Evolutionary conservation across 805 yeast genomes (phyloP).

Genomic region (Metschnikowia bowlesiae): DNA sequence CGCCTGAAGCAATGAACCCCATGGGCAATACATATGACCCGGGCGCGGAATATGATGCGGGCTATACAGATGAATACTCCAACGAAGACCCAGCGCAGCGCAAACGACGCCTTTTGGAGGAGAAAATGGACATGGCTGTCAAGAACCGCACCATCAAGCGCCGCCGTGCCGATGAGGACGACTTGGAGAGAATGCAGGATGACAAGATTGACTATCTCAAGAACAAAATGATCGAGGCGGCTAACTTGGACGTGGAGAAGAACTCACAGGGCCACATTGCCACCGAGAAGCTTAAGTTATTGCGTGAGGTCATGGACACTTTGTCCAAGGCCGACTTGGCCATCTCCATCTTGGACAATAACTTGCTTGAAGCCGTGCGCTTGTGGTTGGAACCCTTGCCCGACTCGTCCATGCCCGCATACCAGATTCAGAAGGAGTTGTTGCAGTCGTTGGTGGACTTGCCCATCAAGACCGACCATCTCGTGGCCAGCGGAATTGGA

Average conservation of each 20-base stretch:
- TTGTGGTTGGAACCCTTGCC: constrained; percentile 98
- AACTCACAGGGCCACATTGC: constrained; percentile 64
- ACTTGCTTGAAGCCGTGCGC: constrained; percentile 85
- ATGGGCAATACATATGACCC: neutral
- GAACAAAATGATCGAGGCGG: constrained; percentile 85
- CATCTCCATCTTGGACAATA: constrained; percentile 90
- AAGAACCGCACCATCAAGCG: constrained; percentile 57
- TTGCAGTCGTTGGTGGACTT: constrained; percentile 68
- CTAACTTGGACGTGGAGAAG: constrained; percentile 65
- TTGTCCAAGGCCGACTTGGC: constrained; percentile 80
- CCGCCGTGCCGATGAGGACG: constrained; percentile 81
- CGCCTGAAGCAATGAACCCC: constrained; percentile 10
- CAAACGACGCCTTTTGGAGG: constrained; percentile 76
- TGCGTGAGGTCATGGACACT: constrained; percentile 73
- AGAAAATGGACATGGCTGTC: constrained; percentile 70
- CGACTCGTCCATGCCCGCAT: constrained; percentile 96
- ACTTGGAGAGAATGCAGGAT: constrained; percentile 91
- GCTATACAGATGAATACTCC: constrained; percentile 6
- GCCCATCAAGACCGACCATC: constrained; percentile 93
- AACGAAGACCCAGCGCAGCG: constrained; percentile 38
- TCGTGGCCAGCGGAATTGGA: constrained; percentile 92
- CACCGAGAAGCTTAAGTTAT: constrained; percentile 68
- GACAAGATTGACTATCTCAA: constrained; percentile 78
- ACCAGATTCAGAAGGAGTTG: constrained; percentile 87
- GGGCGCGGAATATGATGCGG: neutral